Evolutionary conservation across 306 rosid species (phyloP), one percentile per base, ranked within the genome.

Genomic region (Vigna unguiculata): DNA sequence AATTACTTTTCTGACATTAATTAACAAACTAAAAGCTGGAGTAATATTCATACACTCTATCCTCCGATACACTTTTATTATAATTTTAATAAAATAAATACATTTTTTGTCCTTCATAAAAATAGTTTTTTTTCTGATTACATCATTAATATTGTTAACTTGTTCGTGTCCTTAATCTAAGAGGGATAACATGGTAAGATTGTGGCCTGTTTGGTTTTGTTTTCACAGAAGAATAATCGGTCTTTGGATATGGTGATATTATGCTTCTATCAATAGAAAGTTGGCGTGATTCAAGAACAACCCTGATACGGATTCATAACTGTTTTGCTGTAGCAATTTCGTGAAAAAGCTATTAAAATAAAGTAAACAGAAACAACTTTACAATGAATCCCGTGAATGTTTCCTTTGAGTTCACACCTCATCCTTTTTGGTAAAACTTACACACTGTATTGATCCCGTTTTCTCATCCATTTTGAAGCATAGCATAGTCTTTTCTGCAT

Each of bases 351-450:
- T 10, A 38, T 16, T n/a, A 9, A 4, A 63, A 17, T 4, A 21
- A 62, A 7, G 47, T 3, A 17, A 16, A 60, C 6, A 59, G 13
- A 40, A 40, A 20, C 41, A 65, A 40, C 36, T 66, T 53, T 76
- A 62, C 9, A 1, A 24, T 65, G 74, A 77, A 65, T 53, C 74
- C 32, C 66, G 74, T 76, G 80, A 76, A 38, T 52, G 10, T 67
- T 40, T 76, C 59, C 16, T n/a, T 32, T 22, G 3, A 16, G 9
- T 65, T 65, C 51, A 22, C 80, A 52, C 45, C 25, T 49, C 64
- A 75, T 47, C 47, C 70, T n/a, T 9, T 34, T 36, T 53, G 6
- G 4, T 28, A 28, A 28, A 28, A 28, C 32, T n/a, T n/a, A n/a
- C n/a, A n/a, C n/a, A n/a, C n/a, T n/a, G n/a, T n/a, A n/a, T n/a